Percentiles rank a stretch among this genome's conserved stretches.
These are phyloP conservation scores for Puccinia triticina DNA, from an alignment of 1,284 basidiomycete genomes.

Conservation along the genomic window DNA sequence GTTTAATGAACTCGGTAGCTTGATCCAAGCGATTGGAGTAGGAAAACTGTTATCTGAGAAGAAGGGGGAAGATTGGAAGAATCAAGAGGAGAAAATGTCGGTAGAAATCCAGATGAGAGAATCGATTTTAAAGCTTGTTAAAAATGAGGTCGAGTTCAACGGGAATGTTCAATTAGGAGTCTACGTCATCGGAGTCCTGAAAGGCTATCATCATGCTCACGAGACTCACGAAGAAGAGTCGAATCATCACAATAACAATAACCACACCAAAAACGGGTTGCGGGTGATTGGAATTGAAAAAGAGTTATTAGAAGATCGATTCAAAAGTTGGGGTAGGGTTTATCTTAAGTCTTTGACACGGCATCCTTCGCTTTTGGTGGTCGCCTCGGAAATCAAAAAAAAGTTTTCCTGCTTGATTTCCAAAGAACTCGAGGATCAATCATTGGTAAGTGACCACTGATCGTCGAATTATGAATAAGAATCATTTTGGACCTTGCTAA, in stretches of 20 bases:
- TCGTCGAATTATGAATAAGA: neutral
- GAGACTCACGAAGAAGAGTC: slow-evolving; percentile 21
- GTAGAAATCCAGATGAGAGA: slow-evolving; percentile 45
- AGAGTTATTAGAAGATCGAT: slow-evolving; percentile 32
- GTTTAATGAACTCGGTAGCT: slow-evolving; percentile 34
- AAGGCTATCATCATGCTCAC: slow-evolving; percentile 25
- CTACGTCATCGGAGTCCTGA: slow-evolving; percentile 30
- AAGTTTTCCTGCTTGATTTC: slow-evolving; percentile 26
- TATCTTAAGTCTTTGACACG: slow-evolving; percentile 22
- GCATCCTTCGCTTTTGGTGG: slow-evolving; percentile 3
- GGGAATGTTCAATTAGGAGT: slow-evolving; percentile 42
- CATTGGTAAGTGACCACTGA: slow-evolving; percentile 24
- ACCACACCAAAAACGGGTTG: neutral
- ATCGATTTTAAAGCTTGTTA: slow-evolving; percentile 32
- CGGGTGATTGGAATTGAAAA: slow-evolving; percentile 28
- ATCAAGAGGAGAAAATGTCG: slow-evolving; percentile 26
- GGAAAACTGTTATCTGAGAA: slow-evolving; percentile 18
- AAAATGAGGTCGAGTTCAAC: slow-evolving; percentile 31
- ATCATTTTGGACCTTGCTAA: neutral
- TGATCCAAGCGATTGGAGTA: slow-evolving; percentile 38
- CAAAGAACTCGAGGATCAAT: slow-evolving; percentile 39
- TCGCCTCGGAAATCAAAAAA: slow-evolving; percentile 24
- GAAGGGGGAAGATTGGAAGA: slow-evolving; percentile 36
- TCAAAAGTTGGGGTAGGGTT: slow-evolving; percentile 32
- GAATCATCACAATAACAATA: neutral